Evolutionary conservation across 2,329 filamentous ascomycete species (phyloP).

Genomic region (Cadophora gregata): DNA sequence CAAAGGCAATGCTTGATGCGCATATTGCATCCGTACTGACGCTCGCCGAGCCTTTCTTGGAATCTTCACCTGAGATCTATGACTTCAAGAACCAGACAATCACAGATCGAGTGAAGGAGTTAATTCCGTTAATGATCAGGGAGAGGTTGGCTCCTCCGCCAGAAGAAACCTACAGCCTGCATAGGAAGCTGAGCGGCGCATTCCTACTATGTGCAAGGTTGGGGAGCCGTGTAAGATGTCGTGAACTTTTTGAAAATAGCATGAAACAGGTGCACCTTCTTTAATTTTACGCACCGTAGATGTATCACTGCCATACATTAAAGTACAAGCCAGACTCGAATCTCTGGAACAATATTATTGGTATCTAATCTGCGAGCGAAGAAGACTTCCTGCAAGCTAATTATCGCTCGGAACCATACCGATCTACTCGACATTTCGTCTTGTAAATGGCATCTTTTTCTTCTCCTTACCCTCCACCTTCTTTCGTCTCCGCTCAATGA

Average conservation of each 20-base stretch:
- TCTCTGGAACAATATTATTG: neutral
- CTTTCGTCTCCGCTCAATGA: constrained; percentile 87
- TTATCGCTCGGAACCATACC: neutral
- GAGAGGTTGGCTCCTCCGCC: constrained; percentile 90
- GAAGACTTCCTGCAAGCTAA: neutral
- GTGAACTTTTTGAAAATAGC: constrained; percentile 72
- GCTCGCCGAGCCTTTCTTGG: constrained; percentile 88
- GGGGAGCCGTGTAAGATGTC: constrained; percentile 81
- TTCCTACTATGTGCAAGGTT: constrained; percentile 90
- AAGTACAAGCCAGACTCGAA: neutral
- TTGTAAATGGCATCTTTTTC: constrained; percentile 69
- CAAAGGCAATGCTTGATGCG: constrained; percentile 83
- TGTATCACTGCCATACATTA: neutral
- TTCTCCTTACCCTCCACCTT: constrained; percentile 87
- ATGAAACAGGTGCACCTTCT: constrained; percentile 40
- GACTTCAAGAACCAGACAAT: constrained; percentile 96
- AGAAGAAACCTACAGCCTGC: constrained; percentile 95
- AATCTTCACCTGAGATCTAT: constrained; percentile 79
- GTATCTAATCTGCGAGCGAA: neutral
- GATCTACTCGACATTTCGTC: constrained; percentile 49
- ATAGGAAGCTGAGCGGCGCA: constrained; percentile 93
- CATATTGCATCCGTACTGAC: constrained; percentile 89
- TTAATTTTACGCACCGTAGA: constrained; percentile 4
- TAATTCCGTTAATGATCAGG: constrained; percentile 92
- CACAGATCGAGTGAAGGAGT: constrained; percentile 84